Evolutionary conservation across 2,329 filamentous ascomycete species (phyloP).

Genomic region (Fusarium equiseti): DNA sequence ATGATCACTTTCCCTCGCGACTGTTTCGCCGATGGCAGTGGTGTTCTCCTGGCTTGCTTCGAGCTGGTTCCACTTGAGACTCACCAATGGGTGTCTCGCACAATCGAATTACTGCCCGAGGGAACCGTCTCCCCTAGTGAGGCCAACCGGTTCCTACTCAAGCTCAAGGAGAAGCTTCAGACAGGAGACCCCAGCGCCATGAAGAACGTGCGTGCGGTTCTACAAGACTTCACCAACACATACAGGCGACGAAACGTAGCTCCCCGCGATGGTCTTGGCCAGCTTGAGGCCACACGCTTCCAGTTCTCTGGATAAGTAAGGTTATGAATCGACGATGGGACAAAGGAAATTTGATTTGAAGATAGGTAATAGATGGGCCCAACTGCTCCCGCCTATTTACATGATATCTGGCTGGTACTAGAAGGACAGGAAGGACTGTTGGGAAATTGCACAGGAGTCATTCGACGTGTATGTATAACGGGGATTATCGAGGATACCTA

Average conservation of each 20-base stretch:
- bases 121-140: slow-evolving; percentile 86
- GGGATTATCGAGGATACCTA: slow-evolving; percentile 41
- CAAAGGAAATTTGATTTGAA: not conserved
- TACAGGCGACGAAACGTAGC: slow-evolving; percentile 95
- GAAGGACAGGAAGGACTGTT: slow-evolving; percentile 11
- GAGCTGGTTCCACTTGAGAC: slow-evolving; percentile 86
- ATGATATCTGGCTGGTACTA: slow-evolving; percentile 15
- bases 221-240: slow-evolving; percentile 97
- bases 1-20: slow-evolving; percentile 99
- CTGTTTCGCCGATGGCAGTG: slow-evolving; percentile 94
- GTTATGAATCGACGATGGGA: not conserved
- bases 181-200: slow-evolving; percentile 71
- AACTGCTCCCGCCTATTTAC: slow-evolving; percentile 9
- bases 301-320: slow-evolving; percentile 70
- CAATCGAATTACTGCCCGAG: slow-evolving; percentile 83
- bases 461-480: slow-evolving; percentile 34
- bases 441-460: slow-evolving; percentile 23
- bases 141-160: slow-evolving; percentile 81
- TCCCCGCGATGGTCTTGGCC: slow-evolving; percentile 89
- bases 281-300: slow-evolving; percentile 88
- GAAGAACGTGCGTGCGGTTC: slow-evolving; percentile 82
- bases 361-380: slow-evolving; percentile 1
- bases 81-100: slow-evolving; percentile 83
- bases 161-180: slow-evolving; percentile 82
- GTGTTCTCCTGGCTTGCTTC: slow-evolving; percentile 90